Base-by-base conservation (phyloP, 805 yeast species). In the Teunomyces cretensis region DNA sequence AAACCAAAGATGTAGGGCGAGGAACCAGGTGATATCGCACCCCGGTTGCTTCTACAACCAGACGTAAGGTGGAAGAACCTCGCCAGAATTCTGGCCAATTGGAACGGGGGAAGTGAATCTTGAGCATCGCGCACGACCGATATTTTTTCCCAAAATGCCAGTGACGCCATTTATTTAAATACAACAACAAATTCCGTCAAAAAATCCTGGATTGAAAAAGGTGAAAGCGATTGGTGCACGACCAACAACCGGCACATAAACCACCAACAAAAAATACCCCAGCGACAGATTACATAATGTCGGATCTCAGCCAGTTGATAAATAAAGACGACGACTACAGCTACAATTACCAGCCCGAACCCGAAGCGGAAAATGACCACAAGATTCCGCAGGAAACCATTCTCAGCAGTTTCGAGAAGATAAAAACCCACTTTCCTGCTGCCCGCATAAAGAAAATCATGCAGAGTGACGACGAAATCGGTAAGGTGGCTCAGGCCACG, bases 391-490 rank as follows among this genome's bases (percentile, higher is more conserved):
- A 67, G 49, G 59, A 63, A 37, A 61, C 60, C 30, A 65, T 71
- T 12, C 52, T 65, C 39, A 49, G 50, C 16, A 61, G 66, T 14
- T 79, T 74, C 50, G 76, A 73, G 43, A 70, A 66, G 47, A 83
- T 86, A 52, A 86, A 85, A 63, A 86, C 94, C 30, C 95, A 86
- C 60, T 87, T 87, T 64, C 96, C 96, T 4, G 86, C 90, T 4
- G 98, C 98, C 2, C 80, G 98, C 51, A 90, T 94, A 57, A 94
- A 94, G 72, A 88, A 94, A 57, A 81, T 94, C 47, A 92, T 94
- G 97, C 99, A 94, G 62, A 84, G 95, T 24, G 99, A 94, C 65
- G 99, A 94, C 52, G 99, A 94, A 52, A 91, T 94, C 37, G 99
- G 99, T 2, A 94, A 94, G 62, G 98, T 94, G 4, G 97, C 99